Percentiles rank a stretch among this genome's conserved stretches.
Conservation (phyloP, 2,329 filamentous ascomycete species). For the Lasiodiplodia sp. region DNA sequence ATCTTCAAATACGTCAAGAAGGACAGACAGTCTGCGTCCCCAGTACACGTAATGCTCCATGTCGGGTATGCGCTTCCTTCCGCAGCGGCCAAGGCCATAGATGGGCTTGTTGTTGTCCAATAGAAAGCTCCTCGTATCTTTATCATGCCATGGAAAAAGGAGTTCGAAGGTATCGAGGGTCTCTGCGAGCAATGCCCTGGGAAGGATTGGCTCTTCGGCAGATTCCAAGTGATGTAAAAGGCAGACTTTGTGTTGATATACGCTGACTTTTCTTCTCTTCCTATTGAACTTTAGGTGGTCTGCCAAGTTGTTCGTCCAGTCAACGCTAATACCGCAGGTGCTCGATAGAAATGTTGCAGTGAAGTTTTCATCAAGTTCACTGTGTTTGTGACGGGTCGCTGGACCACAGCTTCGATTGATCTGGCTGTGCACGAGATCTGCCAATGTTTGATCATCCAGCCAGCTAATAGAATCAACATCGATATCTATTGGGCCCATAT, state of each 20-base stretch:
- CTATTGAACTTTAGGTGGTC: neutral
- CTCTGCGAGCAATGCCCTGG: neutral
- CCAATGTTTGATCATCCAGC: too few relatives aligned
- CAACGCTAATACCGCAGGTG: neutral
- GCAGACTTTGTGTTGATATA: neutral
- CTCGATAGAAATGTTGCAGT: neutral
- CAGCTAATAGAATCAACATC: too few relatives aligned
- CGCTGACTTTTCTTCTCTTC: neutral
- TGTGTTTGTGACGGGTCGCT: too few relatives aligned
- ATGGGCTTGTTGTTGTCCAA: neutral
- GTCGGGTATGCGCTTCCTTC: neutral
- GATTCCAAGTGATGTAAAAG: neutral
- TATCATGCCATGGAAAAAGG: neutral
- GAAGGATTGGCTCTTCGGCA: neutral
- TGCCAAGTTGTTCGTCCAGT: conserved; percentile 2
- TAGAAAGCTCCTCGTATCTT: neutral
- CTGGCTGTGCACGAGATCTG: too few relatives aligned
- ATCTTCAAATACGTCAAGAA: neutral
- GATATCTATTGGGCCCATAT: too few relatives aligned
- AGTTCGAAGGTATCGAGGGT: neutral
- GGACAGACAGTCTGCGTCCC: neutral
- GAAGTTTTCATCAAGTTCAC: neutral
- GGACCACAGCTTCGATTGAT: too few relatives aligned
- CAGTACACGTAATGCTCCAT: neutral
- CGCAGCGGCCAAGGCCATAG: neutral